Evolutionary conservation across 2,329 filamentous ascomycete genomes (phyloP).

Genomic region (Colletotrichum gloeosporioides): DNA sequence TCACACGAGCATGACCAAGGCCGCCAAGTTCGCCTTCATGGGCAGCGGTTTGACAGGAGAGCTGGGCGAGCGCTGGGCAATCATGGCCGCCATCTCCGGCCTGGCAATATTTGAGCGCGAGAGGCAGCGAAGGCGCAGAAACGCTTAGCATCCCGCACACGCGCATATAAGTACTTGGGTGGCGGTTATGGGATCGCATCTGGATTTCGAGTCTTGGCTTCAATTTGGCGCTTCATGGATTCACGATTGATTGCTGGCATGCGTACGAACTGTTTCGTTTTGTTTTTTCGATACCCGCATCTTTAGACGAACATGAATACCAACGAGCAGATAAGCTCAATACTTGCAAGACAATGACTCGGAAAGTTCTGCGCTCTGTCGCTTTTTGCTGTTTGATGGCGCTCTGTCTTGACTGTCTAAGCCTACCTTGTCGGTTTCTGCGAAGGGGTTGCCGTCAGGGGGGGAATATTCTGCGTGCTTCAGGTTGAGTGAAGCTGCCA

Average conservation of each 20-base stretch:
- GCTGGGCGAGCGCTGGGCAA: slow-evolving; percentile 46
- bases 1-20: slow-evolving; percentile 36
- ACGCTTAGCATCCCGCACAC: not conserved
- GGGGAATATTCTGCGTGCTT: not conserved
- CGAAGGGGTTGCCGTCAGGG: not conserved
- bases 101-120: slow-evolving; percentile 21
- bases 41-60: slow-evolving; percentile 42
- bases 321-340: not conserved
- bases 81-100: slow-evolving; percentile 45
- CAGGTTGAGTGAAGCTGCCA: slow-evolving; percentile 6
- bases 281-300: slow-evolving; percentile 7
- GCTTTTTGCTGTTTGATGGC: not conserved
- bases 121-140: not conserved
- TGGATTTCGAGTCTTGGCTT: not conserved
- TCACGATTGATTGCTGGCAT: not conserved
- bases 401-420: not conserved
- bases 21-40: slow-evolving; percentile 43
- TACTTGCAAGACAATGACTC: not conserved
- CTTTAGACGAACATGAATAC: not conserved
- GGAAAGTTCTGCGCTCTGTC: not conserved
- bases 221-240: not conserved
- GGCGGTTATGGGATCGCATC: not conserved
- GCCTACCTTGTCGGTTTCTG: not conserved
- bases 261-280: not conserved
- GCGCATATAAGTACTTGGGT: not conserved